A percentile compares a stretch with the other conserved stretches of the same genome.
Evolutionary conservation across 768 basidiomycete genomes (phyloP).

Genomic region (Suillus hirtellus): DNA sequence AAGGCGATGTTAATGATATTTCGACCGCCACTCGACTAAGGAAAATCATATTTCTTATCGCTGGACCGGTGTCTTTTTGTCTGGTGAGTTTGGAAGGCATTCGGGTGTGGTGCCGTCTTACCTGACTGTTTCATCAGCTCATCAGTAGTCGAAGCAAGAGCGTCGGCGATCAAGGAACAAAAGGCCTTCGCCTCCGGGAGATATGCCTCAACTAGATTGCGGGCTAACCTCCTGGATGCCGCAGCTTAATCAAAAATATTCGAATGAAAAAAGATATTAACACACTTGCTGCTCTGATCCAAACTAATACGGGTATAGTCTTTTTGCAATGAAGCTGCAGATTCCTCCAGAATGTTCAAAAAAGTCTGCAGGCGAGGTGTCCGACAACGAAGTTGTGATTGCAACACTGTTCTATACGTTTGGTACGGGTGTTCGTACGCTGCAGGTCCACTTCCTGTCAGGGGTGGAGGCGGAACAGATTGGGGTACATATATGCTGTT

Average conservation of each 20-base stretch:
- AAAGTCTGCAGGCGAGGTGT: constrained; percentile 62
- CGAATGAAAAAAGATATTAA: constrained; percentile 8
- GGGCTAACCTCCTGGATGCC: constrained; percentile 39
- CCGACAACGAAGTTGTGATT: constrained; percentile 63
- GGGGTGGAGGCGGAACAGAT: constrained; percentile 46
- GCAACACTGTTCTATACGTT: constrained; percentile 61
- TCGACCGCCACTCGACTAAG: constrained; percentile 52
- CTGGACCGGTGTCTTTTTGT: constrained; percentile 12
- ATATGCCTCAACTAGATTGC: constrained; percentile 46
- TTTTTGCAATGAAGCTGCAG: constrained; percentile 55
- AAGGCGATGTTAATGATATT: constrained; percentile 43
- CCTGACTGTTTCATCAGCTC: constrained; percentile 35
- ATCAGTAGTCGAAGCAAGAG: constrained; percentile 40
- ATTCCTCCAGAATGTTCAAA: constrained; percentile 57
- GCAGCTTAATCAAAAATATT: constrained; percentile 8
- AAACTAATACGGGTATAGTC: constrained; percentile 53
- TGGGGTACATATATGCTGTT: constrained; percentile 58
- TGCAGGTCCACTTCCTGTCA: constrained; percentile 36
- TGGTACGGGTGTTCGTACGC: constrained; percentile 49
- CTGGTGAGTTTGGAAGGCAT: constrained; percentile 12
- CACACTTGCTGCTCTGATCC: constrained; percentile 47
- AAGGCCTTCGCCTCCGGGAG: constrained; percentile 51
- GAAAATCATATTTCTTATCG: constrained; percentile 43
- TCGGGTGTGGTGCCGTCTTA: constrained; percentile 24
- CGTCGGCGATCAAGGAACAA: constrained; percentile 42